These are phyloP conservation scores for Auriculariales sp. DNA, from an alignment of 768 basidiomycete species.

Conservation along the genomic window DNA sequence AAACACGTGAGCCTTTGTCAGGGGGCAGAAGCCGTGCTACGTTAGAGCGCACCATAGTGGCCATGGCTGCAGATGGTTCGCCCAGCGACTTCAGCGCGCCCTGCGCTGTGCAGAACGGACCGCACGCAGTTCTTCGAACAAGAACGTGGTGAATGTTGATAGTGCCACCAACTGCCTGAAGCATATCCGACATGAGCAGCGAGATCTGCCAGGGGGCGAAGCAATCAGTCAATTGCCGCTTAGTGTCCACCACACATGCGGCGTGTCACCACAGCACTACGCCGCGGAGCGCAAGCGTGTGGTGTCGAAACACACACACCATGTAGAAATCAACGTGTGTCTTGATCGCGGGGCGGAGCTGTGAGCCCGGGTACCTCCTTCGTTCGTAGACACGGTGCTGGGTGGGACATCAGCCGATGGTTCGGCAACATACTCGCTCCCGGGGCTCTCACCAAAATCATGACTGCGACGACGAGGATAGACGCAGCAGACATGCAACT, in stretches of 20 bases:
- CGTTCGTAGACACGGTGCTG: slow-evolving; percentile 4
- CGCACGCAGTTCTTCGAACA: background rate
- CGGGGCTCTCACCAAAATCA: slow-evolving; percentile 16
- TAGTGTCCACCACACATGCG: no score
- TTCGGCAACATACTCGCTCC: slow-evolving; percentile 14
- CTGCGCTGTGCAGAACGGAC: background rate
- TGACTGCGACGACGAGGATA: slow-evolving; percentile 18
- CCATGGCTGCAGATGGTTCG: background rate
- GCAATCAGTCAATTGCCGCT: no score
- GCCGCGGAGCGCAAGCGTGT: slow-evolving; percentile 9
- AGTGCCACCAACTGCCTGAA: background rate
- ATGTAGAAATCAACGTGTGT: slow-evolving; percentile 27
- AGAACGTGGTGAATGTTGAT: background rate
- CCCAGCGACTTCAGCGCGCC: background rate
- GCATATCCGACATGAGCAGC: background rate
- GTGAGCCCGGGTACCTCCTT: slow-evolving; percentile 7
- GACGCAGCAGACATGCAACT: slow-evolving; percentile 22
- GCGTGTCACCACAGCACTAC: background rate
- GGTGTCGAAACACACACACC: slow-evolving; percentile 12
- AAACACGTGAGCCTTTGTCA: background rate
- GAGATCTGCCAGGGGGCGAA: slow-evolving; percentile 8
- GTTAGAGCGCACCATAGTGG: background rate
- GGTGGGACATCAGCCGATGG: slow-evolving; percentile 8
- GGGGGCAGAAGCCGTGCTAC: background rate
- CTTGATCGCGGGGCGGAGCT: slow-evolving; percentile 13